phyloP scores from a whole-genome alignment of 345 rosid genomes.

The Heritiera littoralis region DNA sequence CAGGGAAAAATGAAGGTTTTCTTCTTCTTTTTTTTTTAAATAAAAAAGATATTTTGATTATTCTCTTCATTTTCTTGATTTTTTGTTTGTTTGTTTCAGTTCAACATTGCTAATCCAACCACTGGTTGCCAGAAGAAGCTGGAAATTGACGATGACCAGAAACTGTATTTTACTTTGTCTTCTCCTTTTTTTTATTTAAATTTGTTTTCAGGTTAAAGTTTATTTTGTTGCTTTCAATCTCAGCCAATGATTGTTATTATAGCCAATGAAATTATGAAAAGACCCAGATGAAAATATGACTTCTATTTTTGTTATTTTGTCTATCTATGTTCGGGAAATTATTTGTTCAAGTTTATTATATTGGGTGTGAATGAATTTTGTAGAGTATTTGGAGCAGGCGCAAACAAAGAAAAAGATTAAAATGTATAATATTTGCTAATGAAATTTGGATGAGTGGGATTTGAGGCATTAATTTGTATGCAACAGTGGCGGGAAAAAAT shows the following conservation, averaged over 20 bases:
- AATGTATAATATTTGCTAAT: not conserved
- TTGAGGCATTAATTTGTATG: not conserved
- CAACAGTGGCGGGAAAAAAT: not conserved
- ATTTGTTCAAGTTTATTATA: not conserved
- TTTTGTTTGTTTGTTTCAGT: conserved; percentile 27
- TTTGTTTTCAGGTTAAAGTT: not conserved
- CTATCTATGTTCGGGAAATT: not conserved
- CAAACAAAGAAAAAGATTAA: not conserved
- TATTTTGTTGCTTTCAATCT: not conserved
- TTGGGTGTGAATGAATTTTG: not conserved
- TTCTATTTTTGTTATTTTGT: no score
- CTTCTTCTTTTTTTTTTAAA: no score
- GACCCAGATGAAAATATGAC: no score
- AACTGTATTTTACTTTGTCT: conserved; percentile 29
- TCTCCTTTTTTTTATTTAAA: no score
- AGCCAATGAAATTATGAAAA: not conserved
- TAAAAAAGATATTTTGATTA: not conserved
- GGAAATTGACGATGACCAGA: conserved; percentile 54
- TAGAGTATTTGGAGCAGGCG: not conserved
- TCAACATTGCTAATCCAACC: conserved; percentile 51
- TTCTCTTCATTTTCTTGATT: not conserved
- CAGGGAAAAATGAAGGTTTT: conserved; percentile 31
- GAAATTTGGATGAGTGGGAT: not conserved
- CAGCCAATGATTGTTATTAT: not conserved
- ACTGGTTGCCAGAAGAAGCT: conserved; percentile 61